Evolutionary conservation across 2,329 filamentous ascomycete genomes (phyloP), one percentile per base, ranked within the genome.

Genomic region (Colletotrichum echinochloae): DNA sequence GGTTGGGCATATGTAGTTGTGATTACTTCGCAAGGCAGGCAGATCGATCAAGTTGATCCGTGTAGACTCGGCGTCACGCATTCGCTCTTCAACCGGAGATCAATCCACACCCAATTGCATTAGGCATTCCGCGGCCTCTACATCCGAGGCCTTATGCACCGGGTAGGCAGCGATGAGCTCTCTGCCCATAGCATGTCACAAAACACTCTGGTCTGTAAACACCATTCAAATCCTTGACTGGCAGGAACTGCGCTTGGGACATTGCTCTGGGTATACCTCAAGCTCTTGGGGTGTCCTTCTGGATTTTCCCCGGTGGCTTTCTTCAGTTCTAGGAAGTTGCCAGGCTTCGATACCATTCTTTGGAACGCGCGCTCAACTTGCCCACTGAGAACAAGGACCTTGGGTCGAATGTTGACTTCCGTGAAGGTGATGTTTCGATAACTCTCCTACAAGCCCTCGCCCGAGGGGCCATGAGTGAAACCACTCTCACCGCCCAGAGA

Each of bases 151-250:
- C n/a, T 73, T 60, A 6, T 63, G 62, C 1, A 51, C 11, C 2
- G 39, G 30, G 26, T 61, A 49, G 2, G 14, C 28, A 1, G 69
- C 70, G 4, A 68, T 60, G 14, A 74, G 68, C 41, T 73, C 60
- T 35, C 60, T 70, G 0, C 71, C 48, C 48, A 51, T 51, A 6
- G 48, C 48, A 5, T 51, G 23, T 66, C 75, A 77, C 67, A 76
- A 75, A 1, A 74, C 75, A 11, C 75, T 75, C 63, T 77, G 75
- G 3, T 75, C 75, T 4, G 73, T 76, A 49, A 77, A 77, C 28
- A 77, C 68, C 52, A 70, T 70, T 7, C 59, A 65, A 6, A 71
- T 14, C 2, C 48, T 20, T 7, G 60, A 33, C 28, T 14, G 0
- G 66, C 54, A 26, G 7, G 44, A 8, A 14, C 11, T 51, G 28